phyloP scores from a whole-genome alignment of 106 monocot species.

The Dioscorea alata region DNA sequence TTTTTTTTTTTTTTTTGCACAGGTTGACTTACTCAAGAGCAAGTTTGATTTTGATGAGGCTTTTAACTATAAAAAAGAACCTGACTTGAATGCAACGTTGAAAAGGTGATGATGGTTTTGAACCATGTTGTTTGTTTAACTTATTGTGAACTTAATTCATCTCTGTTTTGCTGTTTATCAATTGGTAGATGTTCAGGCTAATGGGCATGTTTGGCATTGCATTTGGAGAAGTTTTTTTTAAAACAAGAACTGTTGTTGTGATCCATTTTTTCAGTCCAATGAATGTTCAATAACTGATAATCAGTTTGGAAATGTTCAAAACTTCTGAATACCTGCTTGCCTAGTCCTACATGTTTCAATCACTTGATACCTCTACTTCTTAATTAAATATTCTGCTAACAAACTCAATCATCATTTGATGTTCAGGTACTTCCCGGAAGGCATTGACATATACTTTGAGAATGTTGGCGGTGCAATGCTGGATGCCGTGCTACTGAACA shows the following conservation, averaged over 20 bases:
- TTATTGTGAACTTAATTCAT: not conserved
- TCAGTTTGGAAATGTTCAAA: not conserved
- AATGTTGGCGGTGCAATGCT: not conserved
- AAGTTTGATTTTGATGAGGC: too few relatives aligned
- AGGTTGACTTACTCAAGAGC: conserved; percentile 18
- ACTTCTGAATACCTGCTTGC: not conserved
- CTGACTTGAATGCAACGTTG: not conserved
- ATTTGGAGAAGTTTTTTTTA: too few relatives aligned
- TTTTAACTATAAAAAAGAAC: too few relatives aligned
- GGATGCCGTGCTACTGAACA: too few relatives aligned
- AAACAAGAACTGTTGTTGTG: not conserved
- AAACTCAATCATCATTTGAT: not conserved
- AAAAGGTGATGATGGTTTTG: conserved; percentile 11
- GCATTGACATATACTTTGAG: conserved; percentile 10
- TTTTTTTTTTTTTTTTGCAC: not conserved
- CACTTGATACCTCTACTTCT: not conserved
- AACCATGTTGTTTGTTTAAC: not conserved
- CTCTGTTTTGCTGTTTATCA: not conserved
- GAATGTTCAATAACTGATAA: not conserved
- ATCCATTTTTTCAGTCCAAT: not conserved
- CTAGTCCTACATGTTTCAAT: not conserved
- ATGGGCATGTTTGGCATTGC: too few relatives aligned
- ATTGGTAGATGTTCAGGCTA: not conserved
- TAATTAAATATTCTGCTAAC: not conserved
- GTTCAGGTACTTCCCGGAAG: conserved; percentile 3